Evolutionary conservation across 148 eudicot genomes (phyloP).

Genomic region (Amaranthus palmeri): DNA sequence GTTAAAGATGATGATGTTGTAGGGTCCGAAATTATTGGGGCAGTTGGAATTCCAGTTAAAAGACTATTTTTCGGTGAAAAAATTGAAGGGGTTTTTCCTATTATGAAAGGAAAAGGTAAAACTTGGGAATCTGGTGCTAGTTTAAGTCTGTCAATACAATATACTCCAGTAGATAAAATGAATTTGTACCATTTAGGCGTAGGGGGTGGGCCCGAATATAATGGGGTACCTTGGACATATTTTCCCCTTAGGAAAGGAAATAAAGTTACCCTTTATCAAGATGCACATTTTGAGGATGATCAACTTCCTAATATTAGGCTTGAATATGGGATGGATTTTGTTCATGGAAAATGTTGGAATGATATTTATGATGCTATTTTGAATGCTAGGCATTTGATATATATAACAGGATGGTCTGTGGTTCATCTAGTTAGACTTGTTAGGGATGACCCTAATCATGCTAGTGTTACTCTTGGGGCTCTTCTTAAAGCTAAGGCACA

Average conservation of each 20-base stretch:
- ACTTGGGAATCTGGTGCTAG: constrained; percentile 46
- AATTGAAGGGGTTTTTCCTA: constrained; percentile 52
- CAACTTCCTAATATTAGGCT: constrained; percentile 54
- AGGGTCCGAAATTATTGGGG: constrained; percentile 66
- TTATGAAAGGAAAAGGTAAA: constrained; percentile 43
- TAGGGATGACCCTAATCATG: constrained; percentile 34
- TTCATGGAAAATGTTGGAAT: constrained; percentile 75
- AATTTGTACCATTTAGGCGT: constrained; percentile 49
- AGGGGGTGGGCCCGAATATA: constrained; percentile 42
- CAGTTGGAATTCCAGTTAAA: constrained; percentile 48
- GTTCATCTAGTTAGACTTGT: constrained; percentile 60
- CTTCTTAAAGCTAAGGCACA: constrained; percentile 70
- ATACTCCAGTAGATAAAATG: constrained; percentile 43
- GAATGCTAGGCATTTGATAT: constrained; percentile 61
- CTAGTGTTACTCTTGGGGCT: constrained; percentile 46
- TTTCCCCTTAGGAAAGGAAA: constrained; percentile 82
- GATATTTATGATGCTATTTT: constrained; percentile 66
- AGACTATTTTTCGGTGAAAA: constrained; percentile 33
- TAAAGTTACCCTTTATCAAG: constrained; percentile 77
- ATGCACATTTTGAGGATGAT: constrained; percentile 71
- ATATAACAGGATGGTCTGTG: constrained; percentile 91
- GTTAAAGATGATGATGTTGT: constrained; percentile 61
- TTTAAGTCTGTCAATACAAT: constrained; percentile 56
- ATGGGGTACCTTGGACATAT: constrained; percentile 79
- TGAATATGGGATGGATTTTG: constrained; percentile 40